Evolutionary conservation across 768 basidiomycete genomes (phyloP), one percentile per base, ranked within the genome.

Genomic region (Suillus placidus): DNA sequence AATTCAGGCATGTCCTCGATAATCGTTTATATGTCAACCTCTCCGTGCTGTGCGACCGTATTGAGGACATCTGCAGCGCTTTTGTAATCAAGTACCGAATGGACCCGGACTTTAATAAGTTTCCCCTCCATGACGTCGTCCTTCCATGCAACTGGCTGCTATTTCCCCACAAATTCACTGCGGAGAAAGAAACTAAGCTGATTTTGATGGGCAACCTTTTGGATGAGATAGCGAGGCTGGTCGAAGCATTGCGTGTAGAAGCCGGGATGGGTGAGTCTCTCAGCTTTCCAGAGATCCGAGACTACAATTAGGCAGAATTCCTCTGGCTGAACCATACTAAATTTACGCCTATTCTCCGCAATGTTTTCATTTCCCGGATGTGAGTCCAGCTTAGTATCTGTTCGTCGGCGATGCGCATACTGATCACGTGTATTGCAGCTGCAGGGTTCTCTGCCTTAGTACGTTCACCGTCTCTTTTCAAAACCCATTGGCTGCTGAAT

Each of bases 131-230:
- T 70, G 77, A 79, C 16, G 67, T 86, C 32, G 81, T 82, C 8
- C 78, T 90, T 42, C 88, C 88, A 0, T 80, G 80, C 2, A 83
- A 80, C 62, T 90, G 87, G 87, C 68, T 87, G 26, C 43, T 76
- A 20, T n/a, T 51, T 34, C 56, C 69, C 58, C 65, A 66, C 14
- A 69, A 66, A 63, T 68, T 70, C 60, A 73, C 40, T 7, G 16
- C 3, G 0, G 56, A 68, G 47, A 70, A 70, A 65, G 64, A 67
- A 5, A 42, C 65, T 42, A 23, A 9, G n/a, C 54, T 65, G 40
- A 14, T 35, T 13, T 20, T 69, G 13, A 16, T 71, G 2, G 0
- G 38, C 2, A 23, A 64, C 1, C 67, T 78, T 1, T 65, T 75
- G 37, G 37, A 57, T 12, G 65, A 26, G 6, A 64, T 82, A 40